Conservation (phyloP, 2,329 filamentous ascomycete genomes). For the Sporothrix protearum region DNA sequence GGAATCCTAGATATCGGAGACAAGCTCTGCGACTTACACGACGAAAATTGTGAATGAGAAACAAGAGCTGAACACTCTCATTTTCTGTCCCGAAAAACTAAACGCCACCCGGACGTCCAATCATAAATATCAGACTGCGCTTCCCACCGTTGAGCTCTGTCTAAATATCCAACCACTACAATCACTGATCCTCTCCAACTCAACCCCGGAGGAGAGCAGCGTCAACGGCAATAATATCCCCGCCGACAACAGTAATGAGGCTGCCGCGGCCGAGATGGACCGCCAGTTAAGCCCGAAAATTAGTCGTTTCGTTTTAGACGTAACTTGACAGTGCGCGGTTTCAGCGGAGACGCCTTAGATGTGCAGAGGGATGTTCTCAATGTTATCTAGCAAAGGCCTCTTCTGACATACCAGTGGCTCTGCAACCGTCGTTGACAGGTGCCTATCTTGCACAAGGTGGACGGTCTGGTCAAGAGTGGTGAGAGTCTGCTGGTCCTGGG, state of each 20-base stretch:
- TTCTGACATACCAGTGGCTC: slow-evolving; percentile 46
- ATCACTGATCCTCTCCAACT: neutral
- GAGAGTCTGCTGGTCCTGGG: slow-evolving; percentile 58
- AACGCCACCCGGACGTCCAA: too few species aligned
- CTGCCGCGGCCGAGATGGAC: slow-evolving; percentile 5
- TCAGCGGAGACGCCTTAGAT: slow-evolving; percentile 58
- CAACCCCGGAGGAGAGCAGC: neutral
- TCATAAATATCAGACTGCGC: too few species aligned
- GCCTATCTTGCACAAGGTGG: slow-evolving; percentile 47
- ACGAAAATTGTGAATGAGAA: neutral
- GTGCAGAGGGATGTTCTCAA: slow-evolving; percentile 66
- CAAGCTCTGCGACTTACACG: neutral
- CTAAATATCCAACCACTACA: too few species aligned
- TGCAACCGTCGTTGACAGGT: slow-evolving; percentile 52
- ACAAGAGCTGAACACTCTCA: too few species aligned
- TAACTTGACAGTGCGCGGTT: slow-evolving; percentile 65
- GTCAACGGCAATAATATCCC: neutral
- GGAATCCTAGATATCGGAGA: neutral
- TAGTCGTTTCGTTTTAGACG: slow-evolving; percentile 31
- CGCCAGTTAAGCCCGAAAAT: slow-evolving; percentile 27
- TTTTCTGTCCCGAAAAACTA: too few species aligned
- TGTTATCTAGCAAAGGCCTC: slow-evolving; percentile 51
- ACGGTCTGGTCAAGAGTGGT: slow-evolving; percentile 50
- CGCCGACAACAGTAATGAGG: neutral
- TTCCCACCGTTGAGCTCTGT: too few species aligned